A percentile compares a stretch with the other conserved stretches of the same genome.
Evolutionary conservation across 2,329 filamentous ascomycete species (phyloP).

Genomic region (Bipolaris sorokiniana): DNA sequence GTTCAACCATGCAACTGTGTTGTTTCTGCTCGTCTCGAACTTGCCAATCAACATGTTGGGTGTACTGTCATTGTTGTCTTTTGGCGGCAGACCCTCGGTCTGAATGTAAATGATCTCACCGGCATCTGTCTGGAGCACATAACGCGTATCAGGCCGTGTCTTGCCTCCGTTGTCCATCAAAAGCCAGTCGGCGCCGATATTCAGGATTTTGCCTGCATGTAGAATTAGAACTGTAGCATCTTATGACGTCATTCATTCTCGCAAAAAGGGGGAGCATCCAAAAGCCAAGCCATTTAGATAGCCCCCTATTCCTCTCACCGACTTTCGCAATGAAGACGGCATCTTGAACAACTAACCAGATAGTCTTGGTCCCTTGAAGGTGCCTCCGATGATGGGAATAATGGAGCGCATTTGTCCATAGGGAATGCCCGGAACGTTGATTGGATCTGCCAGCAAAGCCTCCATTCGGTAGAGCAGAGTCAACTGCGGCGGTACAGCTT

Average conservation of each 20-base stretch:
- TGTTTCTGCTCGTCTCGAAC: constrained; percentile 44
- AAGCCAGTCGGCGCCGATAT: constrained; percentile 50
- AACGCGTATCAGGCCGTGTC: constrained; percentile 46
- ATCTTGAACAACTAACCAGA: constrained; percentile 22
- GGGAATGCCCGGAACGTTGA: constrained; percentile 29
- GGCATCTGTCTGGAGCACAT: constrained; percentile 47
- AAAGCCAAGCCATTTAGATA: no score
- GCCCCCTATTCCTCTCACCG: neutral
- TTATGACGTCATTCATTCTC: constrained; percentile 17
- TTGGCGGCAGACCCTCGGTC: constrained; percentile 39
- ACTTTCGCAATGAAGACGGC: neutral
- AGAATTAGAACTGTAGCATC: constrained; percentile 4
- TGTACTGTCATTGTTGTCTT: constrained; percentile 20
- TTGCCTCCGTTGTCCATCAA: constrained; percentile 31
- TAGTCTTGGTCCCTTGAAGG: constrained; percentile 36
- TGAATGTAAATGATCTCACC: constrained; percentile 44
- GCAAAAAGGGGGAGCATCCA: neutral
- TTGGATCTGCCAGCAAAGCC: constrained; percentile 26
- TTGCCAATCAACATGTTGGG: constrained; percentile 40
- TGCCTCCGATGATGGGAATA: constrained; percentile 40
- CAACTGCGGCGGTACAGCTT: constrained; percentile 26
- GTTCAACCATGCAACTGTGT: constrained; percentile 48
- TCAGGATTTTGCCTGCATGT: constrained; percentile 36
- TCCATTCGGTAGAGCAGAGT: constrained; percentile 35
- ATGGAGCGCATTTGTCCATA: constrained; percentile 33